These are phyloP conservation scores for Nitzschia putrida DNA, from an alignment of 108 stramenopile genomes.

Conservation along the genomic window DNA sequence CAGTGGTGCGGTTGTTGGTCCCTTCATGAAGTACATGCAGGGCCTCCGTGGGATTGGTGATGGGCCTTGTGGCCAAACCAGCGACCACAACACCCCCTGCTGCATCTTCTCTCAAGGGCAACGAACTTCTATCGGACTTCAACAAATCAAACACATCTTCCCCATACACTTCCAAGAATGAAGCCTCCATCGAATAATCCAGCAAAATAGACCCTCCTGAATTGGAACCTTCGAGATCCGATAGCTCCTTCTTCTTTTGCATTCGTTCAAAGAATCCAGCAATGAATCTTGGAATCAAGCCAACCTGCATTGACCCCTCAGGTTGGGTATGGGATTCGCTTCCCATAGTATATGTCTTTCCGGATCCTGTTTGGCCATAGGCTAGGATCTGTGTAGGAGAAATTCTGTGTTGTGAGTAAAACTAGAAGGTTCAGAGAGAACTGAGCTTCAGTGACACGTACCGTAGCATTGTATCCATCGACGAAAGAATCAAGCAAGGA, in stretches of 20 bases:
- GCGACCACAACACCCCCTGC: slow-evolving; percentile 64
- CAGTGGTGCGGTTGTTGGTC: slow-evolving; percentile 88
- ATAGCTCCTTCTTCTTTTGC: slow-evolving; percentile 46
- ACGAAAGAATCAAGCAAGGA: slow-evolving; percentile 75
- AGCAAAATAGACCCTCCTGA: slow-evolving; percentile 27
- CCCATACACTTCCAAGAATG: slow-evolving; percentile 94
- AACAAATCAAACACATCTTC: slow-evolving; percentile 92
- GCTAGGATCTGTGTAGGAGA: slow-evolving; percentile 61
- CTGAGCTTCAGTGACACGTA: slow-evolving; percentile 16
- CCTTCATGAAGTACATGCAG: slow-evolving; percentile 82
- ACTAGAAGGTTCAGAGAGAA: background rate
- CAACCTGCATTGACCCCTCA: slow-evolving; percentile 53
- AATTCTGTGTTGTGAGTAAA: slow-evolving; percentile 5
- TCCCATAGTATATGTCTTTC: slow-evolving; percentile 87
- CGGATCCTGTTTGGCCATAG: slow-evolving; percentile 90
- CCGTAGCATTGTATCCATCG: slow-evolving; percentile 91
- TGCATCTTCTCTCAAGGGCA: slow-evolving; percentile 81
- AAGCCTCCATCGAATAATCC: slow-evolving; percentile 62
- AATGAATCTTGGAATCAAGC: slow-evolving; percentile 90
- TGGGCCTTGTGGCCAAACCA: slow-evolving; percentile 54
- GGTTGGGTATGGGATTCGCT: slow-evolving; percentile 72
- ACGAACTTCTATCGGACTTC: slow-evolving; percentile 55
- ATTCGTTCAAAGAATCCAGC: slow-evolving; percentile 74
- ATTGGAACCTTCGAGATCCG: slow-evolving; percentile 18
- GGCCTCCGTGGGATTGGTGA: slow-evolving; percentile 54